These are phyloP conservation scores for Galium porrigens DNA, from an alignment of 305 asterid species.

Conservation along the genomic window DNA sequence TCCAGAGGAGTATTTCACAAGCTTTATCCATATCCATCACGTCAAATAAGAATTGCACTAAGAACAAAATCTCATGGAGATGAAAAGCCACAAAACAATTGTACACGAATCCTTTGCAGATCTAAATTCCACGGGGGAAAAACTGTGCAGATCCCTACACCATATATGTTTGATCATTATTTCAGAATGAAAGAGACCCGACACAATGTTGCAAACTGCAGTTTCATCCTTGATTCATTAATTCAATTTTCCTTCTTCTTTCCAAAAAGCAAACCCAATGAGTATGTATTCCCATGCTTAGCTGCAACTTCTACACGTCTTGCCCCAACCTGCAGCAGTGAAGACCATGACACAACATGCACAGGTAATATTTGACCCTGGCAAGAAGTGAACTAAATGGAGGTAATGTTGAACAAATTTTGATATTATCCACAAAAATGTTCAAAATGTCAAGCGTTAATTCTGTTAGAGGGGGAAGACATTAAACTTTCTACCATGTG, in stretches of 20 bases:
- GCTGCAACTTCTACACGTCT: constrained; percentile 68
- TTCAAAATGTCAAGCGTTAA: not conserved
- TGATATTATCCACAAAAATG: not conserved
- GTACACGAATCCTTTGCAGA: not conserved
- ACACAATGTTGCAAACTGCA: no score
- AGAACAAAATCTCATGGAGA: not conserved
- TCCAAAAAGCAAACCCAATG: constrained; percentile 59
- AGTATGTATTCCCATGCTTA: constrained; percentile 64
- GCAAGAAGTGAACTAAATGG: not conserved
- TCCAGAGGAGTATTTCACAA: no score
- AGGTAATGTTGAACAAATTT: not conserved
- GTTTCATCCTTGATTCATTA: not conserved
- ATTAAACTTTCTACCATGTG: no score
- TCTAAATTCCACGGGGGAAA: no score
- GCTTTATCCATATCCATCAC: not conserved
- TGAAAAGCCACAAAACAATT: not conserved
- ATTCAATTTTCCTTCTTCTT: constrained; percentile 30
- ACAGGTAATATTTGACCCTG: not conserved
- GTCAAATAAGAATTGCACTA: not conserved
- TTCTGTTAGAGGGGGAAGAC: not conserved
- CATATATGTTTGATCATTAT: no score
- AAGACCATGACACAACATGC: constrained; percentile 12
- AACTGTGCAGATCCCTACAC: no score
- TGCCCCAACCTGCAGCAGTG: constrained; percentile 53
- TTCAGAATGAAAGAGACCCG: no score